Base-by-base conservation (phyloP, 1,284 basidiomycete species). In the Singerocomus rubriflavus region DNA sequence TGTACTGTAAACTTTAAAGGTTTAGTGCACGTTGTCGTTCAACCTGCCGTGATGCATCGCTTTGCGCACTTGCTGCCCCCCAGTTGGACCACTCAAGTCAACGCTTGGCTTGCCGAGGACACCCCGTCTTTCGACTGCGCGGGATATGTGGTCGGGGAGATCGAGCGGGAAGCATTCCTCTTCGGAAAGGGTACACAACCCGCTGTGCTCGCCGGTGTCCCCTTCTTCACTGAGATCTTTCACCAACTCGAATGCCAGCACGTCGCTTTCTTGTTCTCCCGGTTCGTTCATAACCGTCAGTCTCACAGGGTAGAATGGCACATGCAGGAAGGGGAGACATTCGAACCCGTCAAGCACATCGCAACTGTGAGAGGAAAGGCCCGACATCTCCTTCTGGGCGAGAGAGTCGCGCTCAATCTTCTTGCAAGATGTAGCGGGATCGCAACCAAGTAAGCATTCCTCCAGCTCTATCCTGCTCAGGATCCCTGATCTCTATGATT, bases 41-140 rank as follows among this genome's bases (percentile, higher is more conserved):
- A 4, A 21, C 25, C 12, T 33, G 12, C 10, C 31, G 32, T 39
- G 6, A 58, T 58, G 57, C 16, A 47, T 37, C 74, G 74, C 13
- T 85, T 78, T 57, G 80, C 80, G 50, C 79, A 97, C 68, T 77
- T 97, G 13, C 78, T 98, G 11, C 93, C 95, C 38, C 91, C 92
- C 0, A 91, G 85, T 61, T 97, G 95, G 95, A 94, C 88, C 67
- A 63, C 79, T 1, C 85, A 91, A 59, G 81, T 99, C 46, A 73
- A 80, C 2, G 73, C 71, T 14, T 99, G 96, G 97, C 82, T 97
- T 16, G 81, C 83, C 13, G 96, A 99, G 71, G 96, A 99, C 68
- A 92, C 89, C 0, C 97, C 96, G 2, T 94, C 91, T 1, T 98
- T 98, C 63, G 96, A 99, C 72, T 98, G 93, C 67, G 96, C 91